Evolutionary conservation across 1,284 basidiomycete genomes (phyloP), one percentile per base, ranked within the genome.

Genomic region (Trichosporon asahii): DNA sequence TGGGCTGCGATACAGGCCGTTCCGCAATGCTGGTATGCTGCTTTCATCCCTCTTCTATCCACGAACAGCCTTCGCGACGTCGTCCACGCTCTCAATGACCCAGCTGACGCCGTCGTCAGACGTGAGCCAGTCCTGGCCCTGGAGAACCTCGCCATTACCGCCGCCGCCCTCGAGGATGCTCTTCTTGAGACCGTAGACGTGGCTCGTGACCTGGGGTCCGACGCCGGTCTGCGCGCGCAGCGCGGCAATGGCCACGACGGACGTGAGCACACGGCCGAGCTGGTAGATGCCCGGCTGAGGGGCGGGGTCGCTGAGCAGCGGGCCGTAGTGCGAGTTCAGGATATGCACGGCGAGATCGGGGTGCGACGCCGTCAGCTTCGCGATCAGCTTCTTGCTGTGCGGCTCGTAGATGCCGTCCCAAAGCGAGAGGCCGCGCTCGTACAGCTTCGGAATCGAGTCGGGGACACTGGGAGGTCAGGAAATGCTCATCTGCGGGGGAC

Each of bases 371-470:
- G 88, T 89, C 73, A 99, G 88, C 85, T 97, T 98, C 83, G 88
- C 85, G 83, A 95, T 88, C 77, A 99, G 89, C 85, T 97, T 98
- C 83, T 88, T 88, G 78, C 89, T 89, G 85, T 95, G 91, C 74
- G 95, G 95, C 77, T 89, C 86, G 85, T 99, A 99, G 83, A 99
- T 95, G 72, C 90, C 89, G 81, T 91, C 88, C 94, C 95, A 99
- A 72, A 96, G 86, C 60, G 84, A 85, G 77, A 84, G 87, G 66
- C 92, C 92, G 88, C 77, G 85, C 83, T 78, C 88, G 80, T 75
- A 89, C 89, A 78, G 87, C 84, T 82, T 68, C 29, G 89, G 86
- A 77, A 92, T 86, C 84, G 89, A 91, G 73, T 88, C 85, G 72
- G 87, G 72, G 5, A 49, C 40, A 11, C 68, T 69, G 57, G n/a